Evolutionary conservation across 2,329 filamentous ascomycete genomes (phyloP), one percentile per base, ranked within the genome.

Genomic region (Pleoardoris graminearum): DNA sequence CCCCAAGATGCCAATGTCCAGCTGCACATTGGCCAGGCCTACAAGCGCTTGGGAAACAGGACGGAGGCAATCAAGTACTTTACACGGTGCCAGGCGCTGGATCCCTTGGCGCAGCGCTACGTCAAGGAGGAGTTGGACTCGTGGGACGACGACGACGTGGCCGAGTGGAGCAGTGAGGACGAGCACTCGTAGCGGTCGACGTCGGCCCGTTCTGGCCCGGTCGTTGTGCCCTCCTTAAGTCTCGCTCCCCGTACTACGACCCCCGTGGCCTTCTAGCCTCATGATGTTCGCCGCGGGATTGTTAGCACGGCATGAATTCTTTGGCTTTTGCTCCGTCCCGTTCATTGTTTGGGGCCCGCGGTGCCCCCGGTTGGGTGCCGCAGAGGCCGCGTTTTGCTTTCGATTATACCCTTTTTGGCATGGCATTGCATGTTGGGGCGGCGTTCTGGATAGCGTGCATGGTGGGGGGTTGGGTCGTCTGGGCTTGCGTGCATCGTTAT

Each of bases 91-190:
- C 79, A 97, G 68, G 96, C 96, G 74, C 78, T 99, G 67, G 94
- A 99, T 79, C 94, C 93, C 25, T 97, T 97, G 86, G 93, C 93
- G 64, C 91, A 90, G 60, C 88, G 90, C 58, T 88, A 91, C 73
- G 97, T 99, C 75, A 99, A 97, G 76, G 91, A 96, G 71, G 91
- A 91, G 16, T 97, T 99, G 77, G 93, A 97, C 77, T 88, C 87
- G 63, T 82, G 97, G 52, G 91, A 96, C 66, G 87, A 91, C 51
- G 87, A 90, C 54, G 82, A 83, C 19, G 80, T 80, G 51, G 70
- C 55, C 3, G 63, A 57, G 2, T 68, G 65, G 66, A 69, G 67
- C 43, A 70, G 67, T 53, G 70, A 68, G n/a, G 69, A 70, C 27
- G 68, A 72, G 16, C 45, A 57, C 42, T 17, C 14, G 8, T n/a